These are phyloP conservation scores for Malassezia nana DNA, from an alignment of 1,284 basidiomycete species.

Conservation along the genomic window DNA sequence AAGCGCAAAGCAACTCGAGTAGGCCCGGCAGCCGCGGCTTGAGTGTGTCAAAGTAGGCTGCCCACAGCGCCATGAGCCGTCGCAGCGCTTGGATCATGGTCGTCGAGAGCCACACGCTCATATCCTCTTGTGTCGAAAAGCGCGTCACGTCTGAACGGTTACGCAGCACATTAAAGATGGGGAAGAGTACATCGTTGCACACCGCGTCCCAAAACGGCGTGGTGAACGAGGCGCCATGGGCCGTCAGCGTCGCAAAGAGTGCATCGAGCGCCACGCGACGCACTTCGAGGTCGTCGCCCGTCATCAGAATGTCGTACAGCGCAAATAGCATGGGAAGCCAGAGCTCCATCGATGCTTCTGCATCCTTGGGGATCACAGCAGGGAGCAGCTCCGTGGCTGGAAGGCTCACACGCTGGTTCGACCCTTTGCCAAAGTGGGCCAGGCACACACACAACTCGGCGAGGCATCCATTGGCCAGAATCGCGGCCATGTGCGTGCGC, in stretches of 20 bases:
- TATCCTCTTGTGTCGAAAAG: conserved; percentile 92
- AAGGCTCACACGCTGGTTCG: conserved; percentile 93
- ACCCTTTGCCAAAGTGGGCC: conserved; percentile 97
- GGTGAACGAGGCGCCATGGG: conserved; percentile 73
- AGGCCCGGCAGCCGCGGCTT: conserved; percentile 82
- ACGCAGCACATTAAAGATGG: conserved; percentile 91
- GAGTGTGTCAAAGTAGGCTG: conserved; percentile 85
- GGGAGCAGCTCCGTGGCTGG: conserved; percentile 93
- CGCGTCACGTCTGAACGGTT: conserved; percentile 70
- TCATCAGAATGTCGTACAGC: conserved; percentile 99
- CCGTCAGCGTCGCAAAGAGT: conserved; percentile 85
- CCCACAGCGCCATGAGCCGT: conserved; percentile 90
- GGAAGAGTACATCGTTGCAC: conserved; percentile 91
- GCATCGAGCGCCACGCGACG: conserved; percentile 77
- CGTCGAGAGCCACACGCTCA: conserved; percentile 98
- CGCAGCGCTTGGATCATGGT: conserved; percentile 98
- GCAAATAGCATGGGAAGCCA: conserved; percentile 96
- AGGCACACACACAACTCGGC: conserved; percentile 93
- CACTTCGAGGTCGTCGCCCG: conserved; percentile 96
- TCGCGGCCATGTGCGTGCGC: conserved; percentile 76
- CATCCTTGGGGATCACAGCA: conserved; percentile 57
- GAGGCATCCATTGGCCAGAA: conserved; percentile 85
- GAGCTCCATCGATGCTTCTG: not conserved
- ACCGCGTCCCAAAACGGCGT: conserved; percentile 97
- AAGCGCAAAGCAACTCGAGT: conserved; percentile 83